Evolutionary conservation across 176 grass and related monocot genomes (phyloP).

Genomic region (Eremochloa ophiuroides): DNA sequence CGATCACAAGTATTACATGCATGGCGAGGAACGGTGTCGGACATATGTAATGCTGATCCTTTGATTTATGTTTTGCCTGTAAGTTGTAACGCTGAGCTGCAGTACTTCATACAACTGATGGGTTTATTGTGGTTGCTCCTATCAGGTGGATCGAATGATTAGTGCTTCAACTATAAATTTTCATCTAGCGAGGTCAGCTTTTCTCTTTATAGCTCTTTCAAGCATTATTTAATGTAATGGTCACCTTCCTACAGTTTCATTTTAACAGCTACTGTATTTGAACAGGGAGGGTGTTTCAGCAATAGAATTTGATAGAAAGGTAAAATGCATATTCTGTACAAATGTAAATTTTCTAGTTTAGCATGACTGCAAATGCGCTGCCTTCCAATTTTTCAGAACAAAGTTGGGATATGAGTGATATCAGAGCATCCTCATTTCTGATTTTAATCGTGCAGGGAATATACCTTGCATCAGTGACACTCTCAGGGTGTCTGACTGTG

Average conservation of each 20-base stretch:
- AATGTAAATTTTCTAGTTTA: constrained; percentile 12
- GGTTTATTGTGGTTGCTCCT: constrained; percentile 21
- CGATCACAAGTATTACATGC: constrained; percentile 50
- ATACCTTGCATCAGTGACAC: constrained; percentile 89
- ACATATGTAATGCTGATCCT: constrained; percentile 56
- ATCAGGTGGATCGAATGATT: constrained; percentile 40
- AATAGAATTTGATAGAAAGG: constrained; percentile 92
- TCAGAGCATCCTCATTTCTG: constrained; percentile 30
- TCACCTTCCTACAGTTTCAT: not conserved
- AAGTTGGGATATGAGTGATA: not conserved
- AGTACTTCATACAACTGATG: constrained; percentile 9
- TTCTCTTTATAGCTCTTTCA: constrained; percentile 11
- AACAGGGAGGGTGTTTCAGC: constrained; percentile 64
- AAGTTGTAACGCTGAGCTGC: constrained; percentile 2
- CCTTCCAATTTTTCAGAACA: not conserved
- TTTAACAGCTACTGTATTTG: constrained; percentile 34
- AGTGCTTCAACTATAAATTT: constrained; percentile 27
- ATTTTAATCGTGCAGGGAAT: constrained; percentile 61
- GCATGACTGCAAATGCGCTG: not conserved
- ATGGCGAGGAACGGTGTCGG: constrained; percentile 32
- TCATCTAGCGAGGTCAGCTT: constrained; percentile 39
- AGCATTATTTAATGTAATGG: too few relatives aligned
- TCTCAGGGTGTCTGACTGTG: constrained; percentile 86
- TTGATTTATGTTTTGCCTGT: constrained; percentile 9
- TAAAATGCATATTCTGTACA: constrained; percentile 24